Evolutionary conservation across 1,139 yeast species (phyloP).

Genomic region (Yamadazyma epiphylla): DNA sequence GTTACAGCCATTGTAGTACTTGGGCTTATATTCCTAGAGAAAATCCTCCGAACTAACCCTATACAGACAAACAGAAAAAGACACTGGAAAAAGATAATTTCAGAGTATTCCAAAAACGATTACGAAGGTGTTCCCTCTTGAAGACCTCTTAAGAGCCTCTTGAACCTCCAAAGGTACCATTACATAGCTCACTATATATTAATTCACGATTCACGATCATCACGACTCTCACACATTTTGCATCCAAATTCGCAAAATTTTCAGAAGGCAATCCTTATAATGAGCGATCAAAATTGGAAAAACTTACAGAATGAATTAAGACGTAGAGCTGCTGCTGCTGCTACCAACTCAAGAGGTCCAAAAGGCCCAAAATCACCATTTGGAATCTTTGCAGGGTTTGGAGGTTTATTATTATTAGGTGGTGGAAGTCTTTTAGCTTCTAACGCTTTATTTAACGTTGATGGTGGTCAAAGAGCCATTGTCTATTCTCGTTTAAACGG

Average conservation of each 20-base stretch:
- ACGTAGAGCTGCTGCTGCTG: constrained; percentile 56
- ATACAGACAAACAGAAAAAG: constrained; percentile 39
- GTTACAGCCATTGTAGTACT: constrained; percentile 52
- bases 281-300: constrained; percentile 64
- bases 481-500: constrained; percentile 87
- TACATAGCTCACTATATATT: too few relatives aligned
- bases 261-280: constrained; percentile 8
- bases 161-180: too few relatives aligned
- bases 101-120: constrained; percentile 35
- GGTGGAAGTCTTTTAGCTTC: constrained; percentile 67
- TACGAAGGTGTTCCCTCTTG: constrained; percentile 41
- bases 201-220: too few relatives aligned
- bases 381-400: constrained; percentile 71
- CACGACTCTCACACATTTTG: too few relatives aligned
- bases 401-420: constrained; percentile 72
- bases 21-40: constrained; percentile 35
- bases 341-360: constrained; percentile 9
- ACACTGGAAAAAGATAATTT: constrained; percentile 36
- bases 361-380: constrained; percentile 49
- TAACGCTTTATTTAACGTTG: constrained; percentile 86
- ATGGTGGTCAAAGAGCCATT: constrained; percentile 99
- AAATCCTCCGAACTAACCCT: constrained; percentile 30
- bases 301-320: constrained; percentile 62
- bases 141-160: too few relatives aligned
- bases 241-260: too few relatives aligned